Evolutionary conservation across 306 rosid species (phyloP).

Genomic region (Lathyrus sativus): DNA sequence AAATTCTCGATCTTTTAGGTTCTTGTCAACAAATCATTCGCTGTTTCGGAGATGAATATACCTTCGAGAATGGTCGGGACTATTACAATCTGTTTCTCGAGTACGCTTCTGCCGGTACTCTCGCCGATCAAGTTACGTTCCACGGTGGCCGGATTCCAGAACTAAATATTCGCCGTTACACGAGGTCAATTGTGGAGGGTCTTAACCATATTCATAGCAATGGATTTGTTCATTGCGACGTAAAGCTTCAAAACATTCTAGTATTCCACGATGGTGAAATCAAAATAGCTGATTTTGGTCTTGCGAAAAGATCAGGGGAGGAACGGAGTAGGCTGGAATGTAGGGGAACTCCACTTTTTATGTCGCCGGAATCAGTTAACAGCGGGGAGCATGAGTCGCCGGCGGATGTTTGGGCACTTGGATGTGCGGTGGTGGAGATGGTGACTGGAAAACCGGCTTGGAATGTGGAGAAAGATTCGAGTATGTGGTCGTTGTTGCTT

Average conservation of each 20-base stretch:
- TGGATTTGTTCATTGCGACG: slow-evolving; percentile 89
- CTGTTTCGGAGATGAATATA: slow-evolving; percentile 57
- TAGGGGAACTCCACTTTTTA: slow-evolving; percentile 80
- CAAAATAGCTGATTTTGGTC: slow-evolving; percentile 91
- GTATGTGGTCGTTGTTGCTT: slow-evolving; percentile 53
- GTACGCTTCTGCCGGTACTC: slow-evolving; percentile 68
- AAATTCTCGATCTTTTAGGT: slow-evolving; percentile 52
- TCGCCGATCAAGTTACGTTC: slow-evolving; percentile 53
- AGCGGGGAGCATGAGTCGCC: slow-evolving; percentile 56
- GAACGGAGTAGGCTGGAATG: slow-evolving; percentile 49
- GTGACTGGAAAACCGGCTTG: slow-evolving; percentile 73
- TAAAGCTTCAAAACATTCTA: slow-evolving; percentile 80
- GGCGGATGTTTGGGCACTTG: slow-evolving; percentile 79
- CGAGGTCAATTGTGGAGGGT: slow-evolving; percentile 58
- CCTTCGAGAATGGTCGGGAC: slow-evolving; percentile 54
- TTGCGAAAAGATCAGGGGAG: slow-evolving; percentile 55
- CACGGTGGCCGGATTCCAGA: slow-evolving; percentile 66
- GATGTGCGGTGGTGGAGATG: slow-evolving; percentile 85
- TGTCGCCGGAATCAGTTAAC: slow-evolving; percentile 87
- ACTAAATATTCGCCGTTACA: slow-evolving; percentile 37
- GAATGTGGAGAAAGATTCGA: slow-evolving; percentile 40
- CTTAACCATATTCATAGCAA: slow-evolving; percentile 57
- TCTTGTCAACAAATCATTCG: slow-evolving; percentile 54
- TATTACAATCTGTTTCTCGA: slow-evolving; percentile 68
- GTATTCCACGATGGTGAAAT: slow-evolving; percentile 56